A percentile compares a stretch with the other conserved stretches of the same genome.
Conservation (phyloP, 2,329 filamentous ascomycete genomes). For the Xenoacremonium recifei region DNA sequence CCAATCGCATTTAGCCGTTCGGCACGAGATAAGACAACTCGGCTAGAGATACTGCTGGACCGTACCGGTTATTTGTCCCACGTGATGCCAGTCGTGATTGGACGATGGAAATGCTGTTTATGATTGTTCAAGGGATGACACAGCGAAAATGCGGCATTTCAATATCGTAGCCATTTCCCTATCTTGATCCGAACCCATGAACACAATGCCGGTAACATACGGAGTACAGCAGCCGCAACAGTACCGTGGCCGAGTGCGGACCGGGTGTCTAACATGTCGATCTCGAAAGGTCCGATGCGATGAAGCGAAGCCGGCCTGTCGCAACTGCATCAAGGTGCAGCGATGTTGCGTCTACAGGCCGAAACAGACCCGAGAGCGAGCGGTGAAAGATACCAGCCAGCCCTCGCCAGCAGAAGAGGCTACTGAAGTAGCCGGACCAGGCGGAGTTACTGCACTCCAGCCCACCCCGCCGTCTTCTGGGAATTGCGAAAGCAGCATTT, state of each 20-base stretch:
- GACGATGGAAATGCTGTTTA: too few relatives aligned
- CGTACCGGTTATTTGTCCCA: too few relatives aligned
- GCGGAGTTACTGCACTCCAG: neutral
- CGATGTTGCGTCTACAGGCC: conserved; percentile 14
- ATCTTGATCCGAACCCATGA: too few relatives aligned
- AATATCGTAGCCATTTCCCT: too few relatives aligned
- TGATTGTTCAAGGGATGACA: too few relatives aligned
- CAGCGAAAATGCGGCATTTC: too few relatives aligned
- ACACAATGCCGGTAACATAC: neutral
- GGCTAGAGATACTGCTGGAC: too few relatives aligned
- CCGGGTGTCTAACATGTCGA: conserved; percentile 20
- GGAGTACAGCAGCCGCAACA: neutral
- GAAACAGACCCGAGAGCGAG: conserved; percentile 2
- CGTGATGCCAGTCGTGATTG: too few relatives aligned
- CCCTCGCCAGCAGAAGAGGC: neutral
- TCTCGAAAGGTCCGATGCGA: conserved; percentile 19
- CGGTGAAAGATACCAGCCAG: neutral
- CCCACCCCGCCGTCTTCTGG: neutral
- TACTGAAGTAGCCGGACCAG: neutral
- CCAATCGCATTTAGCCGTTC: too few relatives aligned
- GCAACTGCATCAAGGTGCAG: conserved; percentile 14
- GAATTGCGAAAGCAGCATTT: neutral
- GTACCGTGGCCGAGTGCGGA: conserved; percentile 21
- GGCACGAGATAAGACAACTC: too few relatives aligned
- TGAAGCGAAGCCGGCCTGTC: conserved; percentile 12